Evolutionary conservation across 371 early-diverging fungal genomes (phyloP), one percentile per base, ranked within the genome.

Genomic region (Rhizopus sp.): DNA sequence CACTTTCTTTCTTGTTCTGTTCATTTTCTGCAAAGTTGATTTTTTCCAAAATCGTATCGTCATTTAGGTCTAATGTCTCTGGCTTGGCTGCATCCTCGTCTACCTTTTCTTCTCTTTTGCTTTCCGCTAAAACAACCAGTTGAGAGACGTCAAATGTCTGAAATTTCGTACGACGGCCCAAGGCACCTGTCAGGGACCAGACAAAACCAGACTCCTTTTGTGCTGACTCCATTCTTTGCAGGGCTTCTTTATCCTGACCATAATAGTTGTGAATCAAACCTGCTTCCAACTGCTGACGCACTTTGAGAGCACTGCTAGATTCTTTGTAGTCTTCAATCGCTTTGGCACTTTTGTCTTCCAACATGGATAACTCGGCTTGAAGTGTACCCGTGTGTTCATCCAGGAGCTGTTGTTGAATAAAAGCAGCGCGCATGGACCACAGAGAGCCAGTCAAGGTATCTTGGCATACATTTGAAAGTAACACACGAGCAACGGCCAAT

Each of bases 141-240:
- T 98, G 98, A 2, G 93, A 72, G 0, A 90, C 80, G 72, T 94
- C 93, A 62, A 81, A 88, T 2, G 75, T 73, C 68, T 98, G 98
- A 77, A 95, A 95, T 72, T 90, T 93, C 29, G 98, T 98, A 50
- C 97, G 86, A 61, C 84, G 87, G 55, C 98, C 98, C 38, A 92
- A 64, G 30, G 91, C 89, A 44, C 98, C 98, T 0, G 93, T 90
- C 50, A 97, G 60, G 41, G 85, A 72, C 91, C 93, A 96, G 56
- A 79, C 66, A 52, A 98, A 82, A 7, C 90, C 89, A 23, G 90
- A 88, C 12, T 80, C 72, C n/a, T 80, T 74, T 73, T 93, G 92
- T 9, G 97, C 93, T 48, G 82, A 63, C 39, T 77, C 72, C 64
- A 92, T 84, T 59, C 76, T 69, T 13, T 77, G 84, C 57, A 81